These are phyloP conservation scores for Halophytophthora batemanensis DNA, from an alignment of 352 stramenopile species.

Conservation along the genomic window DNA sequence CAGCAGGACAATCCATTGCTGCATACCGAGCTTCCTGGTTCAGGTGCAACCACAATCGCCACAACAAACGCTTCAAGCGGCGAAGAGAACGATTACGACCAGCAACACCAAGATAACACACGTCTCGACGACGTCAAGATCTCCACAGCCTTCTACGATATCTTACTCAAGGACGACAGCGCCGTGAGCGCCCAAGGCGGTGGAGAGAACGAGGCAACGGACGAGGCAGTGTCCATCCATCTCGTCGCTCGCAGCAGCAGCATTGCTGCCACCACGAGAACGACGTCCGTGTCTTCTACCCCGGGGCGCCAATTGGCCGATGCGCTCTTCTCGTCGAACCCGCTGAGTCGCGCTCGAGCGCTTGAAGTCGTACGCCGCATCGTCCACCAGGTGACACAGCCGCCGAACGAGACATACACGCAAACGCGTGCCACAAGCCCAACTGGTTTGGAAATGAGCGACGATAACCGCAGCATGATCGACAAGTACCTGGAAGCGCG, in stretches of 20 bases:
- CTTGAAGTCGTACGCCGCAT: conserved; percentile 49
- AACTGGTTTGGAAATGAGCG: conserved; percentile 10
- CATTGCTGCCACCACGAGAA: conserved; percentile 8
- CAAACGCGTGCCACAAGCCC: conserved; percentile 18
- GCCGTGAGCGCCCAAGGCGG: conserved; percentile 4
- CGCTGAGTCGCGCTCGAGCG: conserved; percentile 41
- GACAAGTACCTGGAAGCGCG: conserved; percentile 55
- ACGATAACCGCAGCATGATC: conserved; percentile 33
- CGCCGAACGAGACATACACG: conserved; percentile 1
- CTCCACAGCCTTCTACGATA: conserved; percentile 26
- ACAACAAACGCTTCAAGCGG: background rate
- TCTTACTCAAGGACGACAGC: conserved; percentile 13
- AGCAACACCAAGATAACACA: conserved; percentile 1
- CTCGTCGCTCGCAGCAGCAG: conserved; percentile 27
- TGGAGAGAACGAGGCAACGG: background rate
- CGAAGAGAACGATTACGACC: conserved; percentile 3
- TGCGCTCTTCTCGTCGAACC: conserved; percentile 58
- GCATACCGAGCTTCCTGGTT: conserved; percentile 14
- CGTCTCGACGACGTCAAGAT: conserved; percentile 6
- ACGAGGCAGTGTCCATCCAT: conserved; percentile 11
- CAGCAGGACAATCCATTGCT: conserved; percentile 30
- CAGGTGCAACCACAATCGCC: conserved; percentile 9
- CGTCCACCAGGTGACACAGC: conserved; percentile 39
- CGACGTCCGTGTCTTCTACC: conserved; percentile 29
- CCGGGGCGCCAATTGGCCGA: conserved; percentile 50